phyloP scores from a whole-genome alignment of 208 protist genomes.

The Porcisia hertigi region DNA sequence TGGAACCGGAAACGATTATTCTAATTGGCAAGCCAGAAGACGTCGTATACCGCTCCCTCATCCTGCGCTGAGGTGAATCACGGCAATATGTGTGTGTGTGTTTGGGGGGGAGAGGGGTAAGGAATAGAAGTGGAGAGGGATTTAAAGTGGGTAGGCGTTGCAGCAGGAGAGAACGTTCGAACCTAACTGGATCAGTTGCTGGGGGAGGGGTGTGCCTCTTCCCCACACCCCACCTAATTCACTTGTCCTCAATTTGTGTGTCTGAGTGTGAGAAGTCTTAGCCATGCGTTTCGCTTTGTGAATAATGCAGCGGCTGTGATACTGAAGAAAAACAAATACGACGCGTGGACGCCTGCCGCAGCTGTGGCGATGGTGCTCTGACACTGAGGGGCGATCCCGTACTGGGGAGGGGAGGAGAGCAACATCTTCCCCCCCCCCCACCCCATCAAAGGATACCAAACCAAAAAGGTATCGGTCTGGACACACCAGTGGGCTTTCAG shows the following conservation, averaged over 20 bases:
- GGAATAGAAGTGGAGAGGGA: background rate
- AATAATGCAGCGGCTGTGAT: background rate
- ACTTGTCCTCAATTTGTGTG: background rate
- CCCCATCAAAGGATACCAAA: background rate
- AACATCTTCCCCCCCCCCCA: too few species aligned
- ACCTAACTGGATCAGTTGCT: background rate
- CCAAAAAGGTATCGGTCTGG: too few species aligned
- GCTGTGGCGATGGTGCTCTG: background rate
- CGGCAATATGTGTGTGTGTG: background rate
- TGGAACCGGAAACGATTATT: constrained; percentile 80
- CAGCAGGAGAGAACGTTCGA: background rate
- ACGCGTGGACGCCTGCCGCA: background rate
- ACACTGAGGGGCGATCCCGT: background rate
- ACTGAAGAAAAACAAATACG: background rate
- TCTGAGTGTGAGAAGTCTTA: background rate
- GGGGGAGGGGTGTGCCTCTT: background rate
- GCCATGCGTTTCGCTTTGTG: background rate
- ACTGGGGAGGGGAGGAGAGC: too few species aligned
- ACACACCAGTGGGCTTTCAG: background rate
- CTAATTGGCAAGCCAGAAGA: constrained; percentile 87
- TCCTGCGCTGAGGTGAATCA: constrained; percentile 24
- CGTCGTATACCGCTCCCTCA: constrained; percentile 66
- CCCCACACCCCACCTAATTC: background rate
- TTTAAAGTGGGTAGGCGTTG: background rate
- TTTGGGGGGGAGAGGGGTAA: background rate